These are phyloP conservation scores for Apiotrichum laibachii DNA, from an alignment of 1,284 basidiomycete genomes.

Conservation along the genomic window DNA sequence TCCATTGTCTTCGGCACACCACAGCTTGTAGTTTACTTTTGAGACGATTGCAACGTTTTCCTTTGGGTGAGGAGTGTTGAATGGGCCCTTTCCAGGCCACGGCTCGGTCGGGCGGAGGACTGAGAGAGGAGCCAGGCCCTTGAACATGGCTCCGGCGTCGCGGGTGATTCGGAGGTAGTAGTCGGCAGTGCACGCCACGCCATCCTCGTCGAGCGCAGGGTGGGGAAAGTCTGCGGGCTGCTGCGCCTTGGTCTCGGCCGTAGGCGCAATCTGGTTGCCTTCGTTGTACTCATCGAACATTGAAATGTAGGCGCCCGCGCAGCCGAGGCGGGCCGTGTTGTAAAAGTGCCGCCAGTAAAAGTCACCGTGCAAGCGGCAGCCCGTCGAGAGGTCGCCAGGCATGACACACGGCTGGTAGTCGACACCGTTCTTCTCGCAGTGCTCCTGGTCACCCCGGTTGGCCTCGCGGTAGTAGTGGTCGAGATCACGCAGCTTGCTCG, in stretches of 20 bases:
- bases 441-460: constrained; percentile 12
- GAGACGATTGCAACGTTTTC: constrained; percentile 7
- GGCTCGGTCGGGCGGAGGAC: constrained; percentile 19
- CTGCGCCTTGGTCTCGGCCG: constrained; percentile 16
- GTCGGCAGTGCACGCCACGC: constrained; percentile 20
- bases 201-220: constrained; percentile 23
- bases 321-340: constrained; percentile 13
- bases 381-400: constrained; percentile 20
- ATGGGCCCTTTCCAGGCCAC: constrained; percentile 13
- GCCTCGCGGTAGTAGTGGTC: constrained; percentile 14
- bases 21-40: constrained; percentile 9
- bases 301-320: constrained; percentile 16
- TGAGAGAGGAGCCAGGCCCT: constrained; percentile 1
- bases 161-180: constrained; percentile 24
- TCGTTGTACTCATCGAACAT: constrained; percentile 28
- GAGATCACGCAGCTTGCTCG: constrained; percentile 12
- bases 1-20: constrained; percentile 18
- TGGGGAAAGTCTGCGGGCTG: constrained; percentile 18
- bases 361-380: constrained; percentile 18
- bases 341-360: constrained; percentile 25
- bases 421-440: constrained; percentile 9
- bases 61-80: not conserved
- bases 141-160: constrained; percentile 20
- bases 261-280: constrained; percentile 23
- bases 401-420: constrained; percentile 24